These are phyloP conservation scores for Termitomyces sp. DNA, from an alignment of 768 basidiomycete species.

Conservation along the genomic window DNA sequence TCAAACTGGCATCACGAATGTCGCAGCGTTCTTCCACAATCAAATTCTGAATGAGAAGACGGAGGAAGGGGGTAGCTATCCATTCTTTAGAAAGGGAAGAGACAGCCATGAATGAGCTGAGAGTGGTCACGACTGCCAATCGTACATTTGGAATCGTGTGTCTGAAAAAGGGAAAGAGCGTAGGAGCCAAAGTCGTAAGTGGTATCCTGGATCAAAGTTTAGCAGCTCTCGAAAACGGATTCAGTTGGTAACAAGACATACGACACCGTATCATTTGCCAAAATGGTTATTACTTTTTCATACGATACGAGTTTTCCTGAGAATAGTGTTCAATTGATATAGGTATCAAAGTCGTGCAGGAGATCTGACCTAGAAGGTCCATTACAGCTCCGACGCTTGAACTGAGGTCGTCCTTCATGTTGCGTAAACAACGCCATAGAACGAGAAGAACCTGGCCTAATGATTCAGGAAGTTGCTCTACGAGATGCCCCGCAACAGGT, in stretches of 20 bases:
- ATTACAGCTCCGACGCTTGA: conserved; percentile 96
- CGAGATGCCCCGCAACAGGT: conserved; percentile 81
- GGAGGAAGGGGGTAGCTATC: conserved; percentile 72
- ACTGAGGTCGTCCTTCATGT: conserved; percentile 95
- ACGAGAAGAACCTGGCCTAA: conserved; percentile 74
- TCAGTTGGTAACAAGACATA: conserved; percentile 27
- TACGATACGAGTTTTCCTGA: conserved; percentile 80
- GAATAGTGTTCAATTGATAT: conserved; percentile 2
- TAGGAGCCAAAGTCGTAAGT: conserved; percentile 76
- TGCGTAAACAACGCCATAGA: conserved; percentile 84
- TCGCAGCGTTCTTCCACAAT: conserved; percentile 87
- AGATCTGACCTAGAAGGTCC: conserved; percentile 79
- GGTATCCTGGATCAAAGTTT: conserved; percentile 49
- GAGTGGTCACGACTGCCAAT: conserved; percentile 84
- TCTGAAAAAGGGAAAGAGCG: conserved; percentile 93
- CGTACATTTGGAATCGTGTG: conserved; percentile 95
- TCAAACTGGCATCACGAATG: conserved; percentile 66
- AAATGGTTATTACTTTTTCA: conserved; percentile 67
- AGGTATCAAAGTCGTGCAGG: neutral
- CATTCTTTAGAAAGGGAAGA: conserved; percentile 71
- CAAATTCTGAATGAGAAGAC: conserved; percentile 89
- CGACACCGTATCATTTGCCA: conserved; percentile 66
- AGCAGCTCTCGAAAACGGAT: neutral
- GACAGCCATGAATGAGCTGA: conserved; percentile 82
- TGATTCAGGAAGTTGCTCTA: conserved; percentile 65